phyloP scores from a whole-genome alignment of 176 grass and related monocot species.

The Rhipidocladum racemiflorum region DNA sequence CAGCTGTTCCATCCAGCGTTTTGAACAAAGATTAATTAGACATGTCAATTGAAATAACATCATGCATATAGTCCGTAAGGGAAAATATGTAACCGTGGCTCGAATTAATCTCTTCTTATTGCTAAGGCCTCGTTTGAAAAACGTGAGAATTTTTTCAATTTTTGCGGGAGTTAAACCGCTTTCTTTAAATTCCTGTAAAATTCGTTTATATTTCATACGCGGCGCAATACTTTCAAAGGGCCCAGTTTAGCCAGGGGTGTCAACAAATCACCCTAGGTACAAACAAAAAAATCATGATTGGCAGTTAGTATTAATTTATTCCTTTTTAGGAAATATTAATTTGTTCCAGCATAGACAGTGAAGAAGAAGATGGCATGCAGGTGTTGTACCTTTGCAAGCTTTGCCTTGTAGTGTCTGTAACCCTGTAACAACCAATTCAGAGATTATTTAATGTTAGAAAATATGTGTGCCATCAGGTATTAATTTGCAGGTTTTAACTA shows the following conservation, averaged over 20 bases:
- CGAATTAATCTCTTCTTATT: neutral
- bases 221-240: too few relatives aligned
- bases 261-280: too few relatives aligned
- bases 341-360: neutral
- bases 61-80: neutral
- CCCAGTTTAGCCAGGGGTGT: too few relatives aligned
- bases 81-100: neutral
- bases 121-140: neutral
- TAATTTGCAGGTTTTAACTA: neutral
- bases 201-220: too few relatives aligned
- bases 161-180: too few relatives aligned
- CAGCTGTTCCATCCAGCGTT: neutral
- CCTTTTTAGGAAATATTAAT: neutral
- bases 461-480: neutral
- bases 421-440: neutral
- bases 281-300: too few relatives aligned
- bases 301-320: neutral
- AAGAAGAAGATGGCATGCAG: neutral
- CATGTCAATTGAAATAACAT: neutral
- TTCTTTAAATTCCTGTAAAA: too few relatives aligned
- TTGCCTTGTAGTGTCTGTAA: neutral
- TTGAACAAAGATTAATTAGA: neutral
- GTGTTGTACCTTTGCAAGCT: neutral
- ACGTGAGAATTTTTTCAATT: too few relatives aligned
- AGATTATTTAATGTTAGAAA: neutral